Evolutionary conservation across 495 filamentous ascomycete species (phyloP).

Genomic region (Bombardia bombarda): DNA sequence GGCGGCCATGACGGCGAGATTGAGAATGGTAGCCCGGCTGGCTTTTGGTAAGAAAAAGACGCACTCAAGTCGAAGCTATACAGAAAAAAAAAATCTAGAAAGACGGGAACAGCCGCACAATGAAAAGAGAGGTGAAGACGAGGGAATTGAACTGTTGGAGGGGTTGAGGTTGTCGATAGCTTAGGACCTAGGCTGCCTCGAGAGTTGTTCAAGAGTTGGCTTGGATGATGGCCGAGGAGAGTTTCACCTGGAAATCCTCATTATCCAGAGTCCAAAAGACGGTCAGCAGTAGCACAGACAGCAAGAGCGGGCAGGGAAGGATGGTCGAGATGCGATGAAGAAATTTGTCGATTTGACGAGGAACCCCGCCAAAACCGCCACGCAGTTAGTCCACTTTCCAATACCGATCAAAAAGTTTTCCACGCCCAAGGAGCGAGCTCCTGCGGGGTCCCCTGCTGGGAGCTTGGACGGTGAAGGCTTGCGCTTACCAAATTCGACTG

Average conservation of each 20-base stretch:
- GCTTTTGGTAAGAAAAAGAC: not conserved
- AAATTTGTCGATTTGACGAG: conserved; percentile 11
- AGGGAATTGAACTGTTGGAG: too few species aligned
- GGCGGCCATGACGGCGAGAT: conserved; percentile 29
- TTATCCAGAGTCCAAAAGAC: too few species aligned
- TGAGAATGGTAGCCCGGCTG: not conserved
- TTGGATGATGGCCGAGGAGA: conserved; percentile 3
- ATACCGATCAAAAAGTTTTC: conserved; percentile 15
- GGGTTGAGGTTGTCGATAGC: not conserved
- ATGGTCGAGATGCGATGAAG: not conserved
- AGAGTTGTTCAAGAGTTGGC: not conserved
- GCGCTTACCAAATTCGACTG: conserved; percentile 1
- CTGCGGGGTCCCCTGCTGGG: conserved; percentile 12
- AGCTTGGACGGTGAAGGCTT: not conserved
- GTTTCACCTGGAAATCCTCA: conserved; percentile 10
- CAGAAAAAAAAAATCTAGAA: not conserved
- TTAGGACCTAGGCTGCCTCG: conserved; percentile 9
- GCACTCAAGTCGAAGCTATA: conserved; percentile 2
- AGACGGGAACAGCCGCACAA: conserved; percentile 1
- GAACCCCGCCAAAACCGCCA: conserved; percentile 12
- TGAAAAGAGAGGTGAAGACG: too few species aligned
- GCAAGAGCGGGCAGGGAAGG: not conserved
- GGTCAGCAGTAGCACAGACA: too few species aligned
- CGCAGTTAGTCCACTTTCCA: conserved; percentile 4
- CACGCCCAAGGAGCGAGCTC: not conserved